Percentiles rank a stretch among this genome's conserved stretches.
Conservation (phyloP, 148 eudicot genomes). For the Nyssa sinensis region DNA sequence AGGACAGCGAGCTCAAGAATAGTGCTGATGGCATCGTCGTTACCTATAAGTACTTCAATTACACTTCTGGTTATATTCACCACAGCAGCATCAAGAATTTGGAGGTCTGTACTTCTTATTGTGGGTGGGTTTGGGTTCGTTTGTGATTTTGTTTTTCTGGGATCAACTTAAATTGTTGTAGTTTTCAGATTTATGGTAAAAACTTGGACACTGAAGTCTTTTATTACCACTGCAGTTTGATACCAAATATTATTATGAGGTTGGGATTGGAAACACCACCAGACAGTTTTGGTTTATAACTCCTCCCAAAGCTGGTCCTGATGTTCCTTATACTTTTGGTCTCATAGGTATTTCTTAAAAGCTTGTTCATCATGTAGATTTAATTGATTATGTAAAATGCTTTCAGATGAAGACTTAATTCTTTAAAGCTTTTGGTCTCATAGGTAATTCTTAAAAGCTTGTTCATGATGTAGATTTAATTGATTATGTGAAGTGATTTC, state of each 20-base stretch:
- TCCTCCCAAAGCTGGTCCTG: constrained; percentile 72
- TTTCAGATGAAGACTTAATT: no score
- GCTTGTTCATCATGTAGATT: neutral
- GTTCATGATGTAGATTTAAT: constrained; percentile 1
- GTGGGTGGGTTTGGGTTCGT: neutral
- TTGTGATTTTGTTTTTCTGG: neutral
- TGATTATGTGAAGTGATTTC: neutral
- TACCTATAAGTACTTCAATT: constrained; percentile 64
- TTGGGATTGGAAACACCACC: constrained; percentile 49
- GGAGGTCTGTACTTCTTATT: constrained; percentile 42
- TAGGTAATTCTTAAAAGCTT: neutral
- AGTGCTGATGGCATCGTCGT: constrained; percentile 42
- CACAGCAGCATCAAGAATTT: constrained; percentile 67
- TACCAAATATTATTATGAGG: constrained; percentile 71
- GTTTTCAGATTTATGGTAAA: neutral
- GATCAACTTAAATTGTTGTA: neutral
- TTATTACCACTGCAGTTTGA: constrained; percentile 45
- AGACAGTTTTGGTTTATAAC: constrained; percentile 78
- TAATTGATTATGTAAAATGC: neutral
- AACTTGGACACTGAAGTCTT: neutral
- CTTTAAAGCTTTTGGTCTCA: no score
- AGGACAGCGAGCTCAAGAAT: constrained; percentile 32
- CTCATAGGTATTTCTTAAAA: constrained; percentile 62
- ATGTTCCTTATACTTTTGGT: constrained; percentile 86
- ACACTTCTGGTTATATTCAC: constrained; percentile 78